Base-by-base conservation (phyloP, 768 basidiomycete genomes). In the Lentinula boryana region DNA sequence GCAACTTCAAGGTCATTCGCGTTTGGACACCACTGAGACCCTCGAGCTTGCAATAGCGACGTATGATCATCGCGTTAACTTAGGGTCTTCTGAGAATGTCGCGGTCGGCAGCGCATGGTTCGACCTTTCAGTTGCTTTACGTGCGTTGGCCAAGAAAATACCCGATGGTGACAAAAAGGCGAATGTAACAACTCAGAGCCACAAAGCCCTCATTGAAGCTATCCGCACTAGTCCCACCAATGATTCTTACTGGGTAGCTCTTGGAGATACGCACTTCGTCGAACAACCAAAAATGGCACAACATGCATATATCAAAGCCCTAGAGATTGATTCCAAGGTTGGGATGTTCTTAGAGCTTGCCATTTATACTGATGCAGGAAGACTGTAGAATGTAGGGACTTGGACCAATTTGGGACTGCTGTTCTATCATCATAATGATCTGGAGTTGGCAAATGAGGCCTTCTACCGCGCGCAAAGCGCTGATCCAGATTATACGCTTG, bases 361-460 rank as follows among this genome's bases (percentile, higher is more conserved):
- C 23, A 56, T 51, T 43, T 9, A 57, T 48, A 61, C 8, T 61
- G 16, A 48, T 31, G 9, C n/a, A 18, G 21, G 6, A 12, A 13
- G 18, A 4, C 48, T 43, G 21, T 65, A 93, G 90, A 87, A 87
- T 67, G 86, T 87, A 33, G 65, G 73, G 13, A 82, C 86, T 0
- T 98, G 97, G 97, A 83, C 89, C 2, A 93, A 88, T 68, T 79
- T 98, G 7, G 97, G 95, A 1, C 75, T 98, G 36, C 76, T 99
- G 43, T 98, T 93, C 72, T 78, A 95, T 27, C 75, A 89, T 59
- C 80, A 95, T 64, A 78, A 79, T 21, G 96, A 98, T 72, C 66
- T 80, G 1, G 89, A 93, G 54, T 76, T 98, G 35, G 93, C 96
- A 0, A 89, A 88, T 64, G 87, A 95, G 67, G 88, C 91, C 1